Conservation (phyloP, 179 eudicot genomes). For the Actinidia arguta region DNA sequence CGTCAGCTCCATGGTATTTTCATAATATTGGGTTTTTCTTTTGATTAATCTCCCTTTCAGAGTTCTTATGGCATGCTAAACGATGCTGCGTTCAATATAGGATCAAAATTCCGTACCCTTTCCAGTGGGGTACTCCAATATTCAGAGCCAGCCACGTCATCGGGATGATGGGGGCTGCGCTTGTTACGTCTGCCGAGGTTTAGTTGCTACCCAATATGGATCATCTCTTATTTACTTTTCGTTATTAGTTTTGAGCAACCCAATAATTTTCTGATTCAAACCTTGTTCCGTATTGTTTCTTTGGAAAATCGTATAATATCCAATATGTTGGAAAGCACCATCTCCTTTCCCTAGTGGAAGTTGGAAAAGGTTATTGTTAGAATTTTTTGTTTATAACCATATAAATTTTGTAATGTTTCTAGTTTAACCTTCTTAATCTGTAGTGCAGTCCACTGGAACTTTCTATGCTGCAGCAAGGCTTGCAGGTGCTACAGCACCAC, state of each 20-base stretch:
- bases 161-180: conserved; percentile 98
- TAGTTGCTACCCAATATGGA: conserved; percentile 10
- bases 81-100: conserved; percentile 39
- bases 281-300: not conserved
- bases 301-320: not conserved
- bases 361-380: not conserved
- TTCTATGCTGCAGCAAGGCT: conserved; percentile 89
- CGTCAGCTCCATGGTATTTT: conserved; percentile 89
- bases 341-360: not conserved
- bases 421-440: not conserved
- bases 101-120: conserved; percentile 87
- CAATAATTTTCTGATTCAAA: not conserved
- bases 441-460: conserved; percentile 87
- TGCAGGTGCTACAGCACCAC: conserved; percentile 96
- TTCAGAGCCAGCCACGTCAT: conserved; percentile 95
- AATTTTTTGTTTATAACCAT: not conserved
- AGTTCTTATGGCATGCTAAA: not conserved
- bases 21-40: not conserved
- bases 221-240: not conserved
- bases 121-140: conserved; percentile 95
- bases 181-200: conserved; percentile 95
- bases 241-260: not conserved
- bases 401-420: conserved; percentile 27
- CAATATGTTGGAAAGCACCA: not conserved
- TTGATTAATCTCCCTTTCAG: not conserved